Evolutionary conservation across 2,329 filamentous ascomycete genomes (phyloP).

Genomic region (Hypoxylon sp.): DNA sequence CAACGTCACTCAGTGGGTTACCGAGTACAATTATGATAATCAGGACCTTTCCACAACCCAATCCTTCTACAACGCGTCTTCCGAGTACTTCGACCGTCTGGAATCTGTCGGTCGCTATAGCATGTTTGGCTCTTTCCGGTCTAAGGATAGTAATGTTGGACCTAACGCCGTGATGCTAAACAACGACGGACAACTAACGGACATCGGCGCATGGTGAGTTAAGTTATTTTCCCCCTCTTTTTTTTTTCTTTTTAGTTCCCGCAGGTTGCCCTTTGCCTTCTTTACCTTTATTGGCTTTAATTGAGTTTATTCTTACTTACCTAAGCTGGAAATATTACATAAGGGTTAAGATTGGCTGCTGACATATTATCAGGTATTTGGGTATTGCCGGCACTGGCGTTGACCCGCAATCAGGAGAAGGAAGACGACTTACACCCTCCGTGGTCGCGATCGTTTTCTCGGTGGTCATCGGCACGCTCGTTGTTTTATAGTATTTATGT

Average conservation of each 20-base stretch:
- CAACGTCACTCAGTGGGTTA: slow-evolving; percentile 77
- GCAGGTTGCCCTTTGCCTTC: too few relatives aligned
- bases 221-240: too few relatives aligned
- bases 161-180: slow-evolving; percentile 78
- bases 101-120: slow-evolving; percentile 75
- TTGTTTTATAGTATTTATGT: slow-evolving; percentile 8
- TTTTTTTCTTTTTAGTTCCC: too few relatives aligned
- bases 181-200: slow-evolving; percentile 74
- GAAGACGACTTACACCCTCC: not conserved
- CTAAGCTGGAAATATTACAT: too few relatives aligned
- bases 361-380: too few relatives aligned
- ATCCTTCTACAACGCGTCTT: slow-evolving; percentile 74
- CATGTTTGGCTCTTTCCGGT: slow-evolving; percentile 81
- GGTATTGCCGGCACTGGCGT: slow-evolving; percentile 64
- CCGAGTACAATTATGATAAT: slow-evolving; percentile 76
- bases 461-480: not conserved
- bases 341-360: too few relatives aligned
- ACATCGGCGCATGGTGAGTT: slow-evolving; percentile 81
- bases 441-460: slow-evolving; percentile 5
- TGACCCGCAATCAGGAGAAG: slow-evolving; percentile 48
- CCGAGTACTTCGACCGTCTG: slow-evolving; percentile 74
- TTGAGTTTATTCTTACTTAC: too few relatives aligned
- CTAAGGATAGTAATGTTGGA: slow-evolving; percentile 77
- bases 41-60: slow-evolving; percentile 69
- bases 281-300: too few relatives aligned